phyloP scores from a whole-genome alignment of 2,329 filamentous ascomycete genomes.

The Daldinia sp. region DNA sequence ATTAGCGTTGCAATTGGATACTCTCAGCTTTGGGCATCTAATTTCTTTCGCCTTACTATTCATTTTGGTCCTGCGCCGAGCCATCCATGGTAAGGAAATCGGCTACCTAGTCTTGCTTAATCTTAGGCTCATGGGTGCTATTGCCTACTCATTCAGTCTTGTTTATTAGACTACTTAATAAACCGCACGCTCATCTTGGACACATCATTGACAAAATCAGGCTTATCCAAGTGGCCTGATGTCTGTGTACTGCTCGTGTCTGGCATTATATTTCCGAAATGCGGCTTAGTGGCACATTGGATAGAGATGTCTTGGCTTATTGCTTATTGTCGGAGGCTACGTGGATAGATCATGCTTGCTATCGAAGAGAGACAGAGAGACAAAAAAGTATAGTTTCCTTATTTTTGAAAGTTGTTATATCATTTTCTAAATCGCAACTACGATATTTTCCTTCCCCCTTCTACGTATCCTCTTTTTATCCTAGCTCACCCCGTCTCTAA shows the following conservation, averaged over 20 bases:
- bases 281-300: background rate
- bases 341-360: too few relatives aligned
- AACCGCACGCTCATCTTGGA: background rate
- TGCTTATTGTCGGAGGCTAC: too few relatives aligned
- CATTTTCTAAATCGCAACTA: background rate
- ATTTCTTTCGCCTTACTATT: background rate
- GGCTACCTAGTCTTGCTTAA: background rate
- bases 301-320: background rate
- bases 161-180: background rate
- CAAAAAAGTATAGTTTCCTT: too few relatives aligned
- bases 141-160: background rate
- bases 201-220: background rate
- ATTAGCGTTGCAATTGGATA: slow-evolving; percentile 1
- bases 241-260: background rate
- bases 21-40: background rate
- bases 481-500: slow-evolving; percentile 12
- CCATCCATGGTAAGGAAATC: background rate
- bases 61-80: background rate
- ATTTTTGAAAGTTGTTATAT: background rate
- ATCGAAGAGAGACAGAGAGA: too few relatives aligned
- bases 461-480: background rate
- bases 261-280: background rate
- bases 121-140: background rate
- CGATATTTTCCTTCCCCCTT: background rate
- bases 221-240: background rate